Evolutionary conservation across 495 filamentous ascomycete species (phyloP), one percentile per base, ranked within the genome.

Genomic region (Articulospora tetracladia): DNA sequence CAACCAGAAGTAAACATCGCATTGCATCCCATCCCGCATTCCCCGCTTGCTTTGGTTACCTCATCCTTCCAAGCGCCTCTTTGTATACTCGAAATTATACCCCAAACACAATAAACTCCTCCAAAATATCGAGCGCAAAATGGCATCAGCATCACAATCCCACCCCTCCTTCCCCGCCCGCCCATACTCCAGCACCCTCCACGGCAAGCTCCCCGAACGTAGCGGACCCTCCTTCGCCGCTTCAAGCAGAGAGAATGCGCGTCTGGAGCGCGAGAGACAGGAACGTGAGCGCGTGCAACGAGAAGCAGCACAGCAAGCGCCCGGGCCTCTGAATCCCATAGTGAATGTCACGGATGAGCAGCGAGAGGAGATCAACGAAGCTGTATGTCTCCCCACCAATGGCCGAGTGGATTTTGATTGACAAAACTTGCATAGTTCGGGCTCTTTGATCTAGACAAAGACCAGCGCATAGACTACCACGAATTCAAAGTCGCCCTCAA

Each of bases 401-500:
- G 6, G 15, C 12, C 25, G 1, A 56, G 24, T 4, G 12, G 27
- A 26, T n/a, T 15, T 19, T 6, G 12, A 65, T 54, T 60, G 32
- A 22, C 25, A 15, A 34, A 19, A 19, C 11, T 11, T 6, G 6
- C n/a, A 56, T 60, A 97, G 93, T 97, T 98, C 76, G 86, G 84
- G 56, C 89, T 98, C 70, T 98, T 98, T 79, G 93, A 98, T 74
- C 89, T 96, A 59, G 94, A 98, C 81, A 93, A 93, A 75, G 93
- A 98, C 78, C 82, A 85, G 54, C 83, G 89, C 67, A 91, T 98
- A 64, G 93, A 97, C 74, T 97, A 97, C 83, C 93, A 96, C 73
- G 93, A 98, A 73, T 90, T 98, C 71, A 93, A 94, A 77, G 95
- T 97, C 78, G 91, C 94, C 60, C 91, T 97, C 70, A 94, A 95